A percentile compares a stretch with the other conserved stretches of the same genome.
Conservation (phyloP, 352 stramenopile genomes). For the Globisporangium alternatum region DNA sequence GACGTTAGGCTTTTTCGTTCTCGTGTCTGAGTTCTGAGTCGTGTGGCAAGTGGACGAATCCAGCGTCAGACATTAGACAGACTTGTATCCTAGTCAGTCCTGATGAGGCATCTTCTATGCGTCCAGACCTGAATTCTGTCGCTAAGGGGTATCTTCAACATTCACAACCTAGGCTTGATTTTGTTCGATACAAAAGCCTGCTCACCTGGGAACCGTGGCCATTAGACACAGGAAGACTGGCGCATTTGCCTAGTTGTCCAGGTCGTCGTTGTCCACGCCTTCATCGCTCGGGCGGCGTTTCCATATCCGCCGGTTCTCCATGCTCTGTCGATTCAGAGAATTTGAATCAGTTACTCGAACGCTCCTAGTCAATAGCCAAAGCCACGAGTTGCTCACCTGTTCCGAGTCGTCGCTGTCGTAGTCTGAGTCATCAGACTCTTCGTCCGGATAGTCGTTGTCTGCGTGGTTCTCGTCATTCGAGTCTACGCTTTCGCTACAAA, state of each 20-base stretch:
- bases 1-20: not conserved
- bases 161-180: too few species aligned
- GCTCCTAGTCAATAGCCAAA: not conserved
- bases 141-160: too few species aligned
- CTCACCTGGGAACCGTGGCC: not conserved
- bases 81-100: too few species aligned
- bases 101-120: too few species aligned
- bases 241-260: slow-evolving; percentile 8
- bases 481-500: slow-evolving; percentile 65
- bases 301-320: slow-evolving; percentile 16
- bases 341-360: not conserved
- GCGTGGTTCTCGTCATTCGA: slow-evolving; percentile 82
- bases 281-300: slow-evolving; percentile 17
- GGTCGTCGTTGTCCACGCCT: slow-evolving; percentile 15
- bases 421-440: slow-evolving; percentile 49
- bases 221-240: too few species aligned
- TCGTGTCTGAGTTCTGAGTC: not conserved
- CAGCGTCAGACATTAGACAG: too few species aligned
- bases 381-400: slow-evolving; percentile 21
- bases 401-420: slow-evolving; percentile 39
- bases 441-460: slow-evolving; percentile 82
- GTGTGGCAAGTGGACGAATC: too few species aligned
- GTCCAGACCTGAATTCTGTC: too few species aligned
- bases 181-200: not conserved
- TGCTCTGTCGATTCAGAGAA: slow-evolving; percentile 8